These are phyloP conservation scores for Coniochaeta prunicola DNA, from an alignment of 2,329 filamentous ascomycete genomes.

Conservation along the genomic window DNA sequence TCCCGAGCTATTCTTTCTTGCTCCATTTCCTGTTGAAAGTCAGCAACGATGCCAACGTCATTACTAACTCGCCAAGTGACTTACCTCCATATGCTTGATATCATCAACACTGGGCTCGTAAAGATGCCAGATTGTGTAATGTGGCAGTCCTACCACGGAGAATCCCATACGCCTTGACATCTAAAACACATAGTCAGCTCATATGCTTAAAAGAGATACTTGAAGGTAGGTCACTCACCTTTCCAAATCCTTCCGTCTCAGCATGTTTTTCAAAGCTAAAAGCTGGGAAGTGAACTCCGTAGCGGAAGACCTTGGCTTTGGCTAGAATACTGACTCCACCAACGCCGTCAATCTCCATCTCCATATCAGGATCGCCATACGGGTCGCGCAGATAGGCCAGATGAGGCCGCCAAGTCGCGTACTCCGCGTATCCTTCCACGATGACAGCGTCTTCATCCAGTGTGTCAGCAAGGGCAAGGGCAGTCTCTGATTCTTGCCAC, in stretches of 20 bases:
- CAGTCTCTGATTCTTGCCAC: constrained; percentile 98
- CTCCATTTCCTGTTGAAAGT: constrained; percentile 71
- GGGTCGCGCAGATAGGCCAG: constrained; percentile 93
- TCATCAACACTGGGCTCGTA: constrained; percentile 99
- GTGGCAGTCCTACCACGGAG: constrained; percentile 89
- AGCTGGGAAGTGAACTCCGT: constrained; percentile 93
- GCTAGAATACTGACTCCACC: constrained; percentile 96
- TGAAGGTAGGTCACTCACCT: constrained; percentile 54
- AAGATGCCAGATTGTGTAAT: constrained; percentile 99
- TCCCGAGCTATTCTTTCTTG: constrained; percentile 73
- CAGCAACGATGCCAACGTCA: constrained; percentile 8
- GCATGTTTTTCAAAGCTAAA: constrained; percentile 99
- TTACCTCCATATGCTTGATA: constrained; percentile 87
- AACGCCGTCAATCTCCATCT: constrained; percentile 98
- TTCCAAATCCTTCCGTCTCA: constrained; percentile 96
- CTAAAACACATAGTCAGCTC: constrained; percentile 34
- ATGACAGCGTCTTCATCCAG: constrained; percentile 97
- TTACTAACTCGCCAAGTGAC: constrained; percentile 9
- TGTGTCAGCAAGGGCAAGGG: constrained; percentile 84
- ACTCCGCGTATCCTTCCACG: constrained; percentile 97
- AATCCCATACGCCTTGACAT: constrained; percentile 97
- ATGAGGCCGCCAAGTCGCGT: constrained; percentile 96
- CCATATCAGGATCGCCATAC: constrained; percentile 96
- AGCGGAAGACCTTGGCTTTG: constrained; percentile 90
- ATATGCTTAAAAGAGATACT: background rate